phyloP scores from a whole-genome alignment of 2,329 filamentous ascomycete species.

The Ophiostoma piceae region DNA sequence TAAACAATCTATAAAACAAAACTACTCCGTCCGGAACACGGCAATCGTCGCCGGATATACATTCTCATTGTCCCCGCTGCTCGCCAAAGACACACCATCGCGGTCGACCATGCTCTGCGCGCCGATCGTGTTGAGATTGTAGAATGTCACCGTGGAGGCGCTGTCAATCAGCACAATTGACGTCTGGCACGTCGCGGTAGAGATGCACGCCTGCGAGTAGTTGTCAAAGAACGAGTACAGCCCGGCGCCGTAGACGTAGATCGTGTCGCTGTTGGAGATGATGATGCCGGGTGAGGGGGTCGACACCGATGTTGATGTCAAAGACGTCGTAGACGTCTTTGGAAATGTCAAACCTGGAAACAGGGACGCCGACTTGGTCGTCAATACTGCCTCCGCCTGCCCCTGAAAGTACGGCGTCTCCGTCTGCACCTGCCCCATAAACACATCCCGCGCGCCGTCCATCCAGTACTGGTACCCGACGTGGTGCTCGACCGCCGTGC shows the following conservation, averaged over 20 bases:
- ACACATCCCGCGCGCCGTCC: constrained; percentile 54
- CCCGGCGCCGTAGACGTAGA: constrained; percentile 59
- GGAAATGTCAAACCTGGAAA: constrained; percentile 48
- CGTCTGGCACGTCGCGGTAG: constrained; percentile 44
- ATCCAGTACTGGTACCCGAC: constrained; percentile 66
- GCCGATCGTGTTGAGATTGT: constrained; percentile 45
- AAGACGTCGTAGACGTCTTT: too few relatives aligned
- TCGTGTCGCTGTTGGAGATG: constrained; percentile 15
- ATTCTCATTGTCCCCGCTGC: constrained; percentile 38
- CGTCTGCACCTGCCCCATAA: constrained; percentile 60
- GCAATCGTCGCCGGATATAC: constrained; percentile 38
- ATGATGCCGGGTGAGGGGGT: too few relatives aligned
- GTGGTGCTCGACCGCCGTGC: constrained; percentile 61
- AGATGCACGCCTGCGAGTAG: constrained; percentile 49
- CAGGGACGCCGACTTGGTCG: constrained; percentile 58
- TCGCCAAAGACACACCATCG: constrained; percentile 35
- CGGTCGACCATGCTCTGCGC: constrained; percentile 39
- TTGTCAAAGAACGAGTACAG: constrained; percentile 65
- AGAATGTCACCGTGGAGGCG: constrained; percentile 35
- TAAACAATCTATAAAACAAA: background rate
- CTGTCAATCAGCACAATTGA: constrained; percentile 38
- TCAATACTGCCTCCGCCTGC: constrained; percentile 26
- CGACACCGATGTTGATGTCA: too few relatives aligned
- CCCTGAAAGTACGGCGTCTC: constrained; percentile 69
- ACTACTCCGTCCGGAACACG: constrained; percentile 28